Evolutionary conservation across 768 basidiomycete species (phyloP).

Genomic region (Mrakia blollopis): DNA sequence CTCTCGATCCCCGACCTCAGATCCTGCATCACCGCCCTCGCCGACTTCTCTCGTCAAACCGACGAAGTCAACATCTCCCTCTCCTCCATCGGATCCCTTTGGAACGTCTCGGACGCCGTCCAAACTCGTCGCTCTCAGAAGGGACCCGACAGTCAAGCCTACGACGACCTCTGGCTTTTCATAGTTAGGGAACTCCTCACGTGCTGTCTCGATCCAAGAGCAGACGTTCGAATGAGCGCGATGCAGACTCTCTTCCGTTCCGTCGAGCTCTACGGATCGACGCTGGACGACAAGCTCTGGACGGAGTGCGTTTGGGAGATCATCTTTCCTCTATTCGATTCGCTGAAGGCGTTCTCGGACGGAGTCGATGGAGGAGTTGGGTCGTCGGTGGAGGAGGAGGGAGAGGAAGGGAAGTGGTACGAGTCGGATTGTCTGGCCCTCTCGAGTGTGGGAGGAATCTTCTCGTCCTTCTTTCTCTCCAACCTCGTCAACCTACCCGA

Average conservation of each 20-base stretch:
- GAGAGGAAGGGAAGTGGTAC: conserved; percentile 56
- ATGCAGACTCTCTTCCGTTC: conserved; percentile 93
- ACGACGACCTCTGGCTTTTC: conserved; percentile 90
- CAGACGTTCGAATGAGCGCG: conserved; percentile 86
- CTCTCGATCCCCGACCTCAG: conserved; percentile 76
- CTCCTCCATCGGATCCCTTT: conserved; percentile 84
- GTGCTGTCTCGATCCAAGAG: conserved; percentile 71
- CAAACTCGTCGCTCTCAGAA: conserved; percentile 39
- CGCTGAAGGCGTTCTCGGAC: conserved; percentile 47
- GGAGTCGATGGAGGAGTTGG: conserved; percentile 41
- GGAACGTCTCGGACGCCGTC: conserved; percentile 94
- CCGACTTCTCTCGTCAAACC: conserved; percentile 82
- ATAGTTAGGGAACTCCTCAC: conserved; percentile 76
- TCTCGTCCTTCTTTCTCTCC: conserved; percentile 68
- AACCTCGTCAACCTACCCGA: conserved; percentile 69
- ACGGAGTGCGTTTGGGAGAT: conserved; percentile 86
- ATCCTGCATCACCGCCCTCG: conserved; percentile 82
- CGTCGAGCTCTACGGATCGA: conserved; percentile 86
- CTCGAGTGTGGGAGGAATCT: conserved; percentile 74
- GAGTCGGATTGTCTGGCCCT: conserved; percentile 83
- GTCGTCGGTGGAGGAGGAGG: conserved; percentile 12
- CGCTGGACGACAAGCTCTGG: conserved; percentile 77
- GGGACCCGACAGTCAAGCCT: conserved; percentile 48
- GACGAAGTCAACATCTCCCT: conserved; percentile 90
- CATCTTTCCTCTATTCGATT: conserved; percentile 76